Evolutionary conservation across 306 rosid genomes (phyloP).

Genomic region (Corylus americana): DNA sequence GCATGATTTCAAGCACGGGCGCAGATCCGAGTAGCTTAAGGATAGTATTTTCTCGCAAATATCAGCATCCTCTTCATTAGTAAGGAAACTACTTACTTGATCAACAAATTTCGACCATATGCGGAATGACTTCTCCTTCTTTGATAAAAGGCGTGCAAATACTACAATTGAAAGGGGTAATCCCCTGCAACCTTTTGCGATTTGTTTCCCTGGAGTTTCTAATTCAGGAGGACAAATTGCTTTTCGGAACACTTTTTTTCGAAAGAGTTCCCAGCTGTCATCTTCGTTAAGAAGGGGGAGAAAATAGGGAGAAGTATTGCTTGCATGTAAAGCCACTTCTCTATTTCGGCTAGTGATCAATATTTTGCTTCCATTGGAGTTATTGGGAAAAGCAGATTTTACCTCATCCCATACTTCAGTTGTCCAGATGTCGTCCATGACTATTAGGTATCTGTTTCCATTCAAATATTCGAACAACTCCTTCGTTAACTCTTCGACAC

Average conservation of each 20-base stretch:
- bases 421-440: slow-evolving; percentile 27
- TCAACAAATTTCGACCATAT: slow-evolving; percentile 21
- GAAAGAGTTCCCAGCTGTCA: slow-evolving; percentile 38
- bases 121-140: not conserved
- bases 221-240: not conserved
- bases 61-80: too few species aligned
- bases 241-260: not conserved
- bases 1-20: not conserved
- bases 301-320: not conserved
- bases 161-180: not conserved
- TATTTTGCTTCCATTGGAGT: slow-evolving; percentile 18
- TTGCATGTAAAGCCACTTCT: slow-evolving; percentile 15
- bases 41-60: not conserved
- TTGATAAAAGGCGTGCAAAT: not conserved
- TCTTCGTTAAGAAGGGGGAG: slow-evolving; percentile 12
- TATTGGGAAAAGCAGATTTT: slow-evolving; percentile 11
- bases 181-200: not conserved
- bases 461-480: not conserved
- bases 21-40: not conserved
- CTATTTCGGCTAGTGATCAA: slow-evolving; percentile 31
- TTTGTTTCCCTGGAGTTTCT: not conserved
- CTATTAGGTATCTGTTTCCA: not conserved
- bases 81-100: slow-evolving; percentile 19
- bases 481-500: not conserved
- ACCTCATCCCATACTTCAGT: slow-evolving; percentile 8